phyloP scores from a whole-genome alignment of 1,139 yeast species.

The Kluyveromyces sp. region DNA sequence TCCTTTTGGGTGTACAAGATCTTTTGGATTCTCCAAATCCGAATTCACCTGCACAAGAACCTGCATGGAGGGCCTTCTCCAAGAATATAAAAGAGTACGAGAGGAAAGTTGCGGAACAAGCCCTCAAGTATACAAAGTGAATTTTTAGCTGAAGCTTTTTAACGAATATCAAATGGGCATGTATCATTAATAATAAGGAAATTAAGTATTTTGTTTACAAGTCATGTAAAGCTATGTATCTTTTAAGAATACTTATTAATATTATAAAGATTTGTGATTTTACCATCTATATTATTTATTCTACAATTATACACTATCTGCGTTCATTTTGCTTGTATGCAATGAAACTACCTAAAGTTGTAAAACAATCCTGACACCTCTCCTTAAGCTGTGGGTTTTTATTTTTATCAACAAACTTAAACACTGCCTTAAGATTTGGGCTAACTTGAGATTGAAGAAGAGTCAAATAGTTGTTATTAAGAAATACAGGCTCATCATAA shows the following conservation, averaged over 20 bases:
- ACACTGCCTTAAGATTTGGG: conserved; percentile 42
- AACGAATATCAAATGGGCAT: no score
- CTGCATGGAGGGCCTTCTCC: conserved; percentile 83
- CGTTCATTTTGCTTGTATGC: conserved; percentile 54
- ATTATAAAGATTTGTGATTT: not conserved
- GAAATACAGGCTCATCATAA: conserved; percentile 66
- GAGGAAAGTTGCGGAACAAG: conserved; percentile 74
- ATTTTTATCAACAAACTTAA: conserved; percentile 60
- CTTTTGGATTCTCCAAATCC: conserved; percentile 86
- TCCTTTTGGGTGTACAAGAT: conserved; percentile 88
- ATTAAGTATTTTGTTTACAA: no score
- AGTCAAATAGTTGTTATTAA: conserved; percentile 42
- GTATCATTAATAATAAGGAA: no score
- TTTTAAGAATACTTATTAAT: no score
- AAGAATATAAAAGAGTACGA: conserved; percentile 64
- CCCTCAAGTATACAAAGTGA: conserved; percentile 54
- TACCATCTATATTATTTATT: not conserved
- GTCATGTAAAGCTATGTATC: no score
- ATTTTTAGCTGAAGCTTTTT: not conserved
- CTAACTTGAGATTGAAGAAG: conserved; percentile 38
- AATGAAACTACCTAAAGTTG: conserved; percentile 66
- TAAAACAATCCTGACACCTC: conserved; percentile 61
- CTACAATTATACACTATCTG: not conserved
- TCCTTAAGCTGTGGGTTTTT: conserved; percentile 48
- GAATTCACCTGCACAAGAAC: conserved; percentile 94